These are phyloP conservation scores for Herpotrichia juniperi DNA, from an alignment of 2,329 filamentous ascomycete genomes.

Conservation along the genomic window DNA sequence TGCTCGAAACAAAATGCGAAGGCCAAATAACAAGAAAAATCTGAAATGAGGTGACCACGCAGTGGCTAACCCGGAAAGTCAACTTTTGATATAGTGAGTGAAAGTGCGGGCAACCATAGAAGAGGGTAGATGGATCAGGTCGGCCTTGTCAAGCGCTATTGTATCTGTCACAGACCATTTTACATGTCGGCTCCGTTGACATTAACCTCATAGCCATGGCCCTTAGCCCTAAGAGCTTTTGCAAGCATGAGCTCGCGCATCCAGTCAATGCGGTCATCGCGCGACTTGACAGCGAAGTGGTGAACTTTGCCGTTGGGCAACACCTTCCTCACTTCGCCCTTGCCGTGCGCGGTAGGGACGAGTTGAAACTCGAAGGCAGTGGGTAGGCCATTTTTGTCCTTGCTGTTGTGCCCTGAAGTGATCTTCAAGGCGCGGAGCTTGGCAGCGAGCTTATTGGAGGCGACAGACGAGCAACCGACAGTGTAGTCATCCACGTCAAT, in stretches of 20 bases:
- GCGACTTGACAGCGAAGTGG: conserved; percentile 86
- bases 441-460: conserved; percentile 81
- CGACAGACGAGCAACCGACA: conserved; percentile 79
- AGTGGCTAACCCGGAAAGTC: conserved; percentile 7
- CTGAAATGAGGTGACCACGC: conserved; percentile 6
- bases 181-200: conserved; percentile 66
- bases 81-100: neutral
- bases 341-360: conserved; percentile 67
- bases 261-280: conserved; percentile 96
- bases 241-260: conserved; percentile 93
- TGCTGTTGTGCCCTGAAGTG: conserved; percentile 57
- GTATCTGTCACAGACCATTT: neutral
- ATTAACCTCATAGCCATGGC: conserved; percentile 80
- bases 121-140: no score
- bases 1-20: neutral
- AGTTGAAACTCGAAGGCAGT: conserved; percentile 83
- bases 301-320: conserved; percentile 73
- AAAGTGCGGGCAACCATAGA: no score
- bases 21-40: neutral
- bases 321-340: conserved; percentile 47
- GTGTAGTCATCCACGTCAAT: conserved; percentile 90
- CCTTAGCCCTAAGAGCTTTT: conserved; percentile 84
- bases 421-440: conserved; percentile 81
- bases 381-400: conserved; percentile 63
- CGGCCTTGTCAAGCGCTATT: no score